Conservation (phyloP, 176 grass and related monocot species). For the Thinopyrum elongatum region DNA sequence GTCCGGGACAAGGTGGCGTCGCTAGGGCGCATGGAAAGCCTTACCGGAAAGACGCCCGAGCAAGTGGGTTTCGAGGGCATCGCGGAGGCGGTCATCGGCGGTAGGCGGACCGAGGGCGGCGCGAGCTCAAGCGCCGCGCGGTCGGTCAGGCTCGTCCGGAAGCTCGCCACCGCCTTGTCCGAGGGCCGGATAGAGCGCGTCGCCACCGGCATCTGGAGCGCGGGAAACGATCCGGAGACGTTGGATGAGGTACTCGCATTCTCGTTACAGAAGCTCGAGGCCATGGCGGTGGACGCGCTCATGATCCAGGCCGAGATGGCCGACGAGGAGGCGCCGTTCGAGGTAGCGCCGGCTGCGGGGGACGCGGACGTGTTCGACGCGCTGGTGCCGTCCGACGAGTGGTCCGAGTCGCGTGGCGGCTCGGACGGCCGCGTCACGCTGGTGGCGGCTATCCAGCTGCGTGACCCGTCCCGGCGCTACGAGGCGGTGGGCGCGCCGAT, state of each 20-base stretch:
- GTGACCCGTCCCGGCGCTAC: conserved; percentile 64
- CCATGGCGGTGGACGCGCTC: conserved; percentile 81
- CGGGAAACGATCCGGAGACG: conserved; percentile 48
- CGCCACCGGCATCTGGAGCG: conserved; percentile 68
- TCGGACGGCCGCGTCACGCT: conserved; percentile 43
- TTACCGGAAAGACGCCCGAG: conserved; percentile 69
- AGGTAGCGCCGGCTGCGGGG: conserved; percentile 29
- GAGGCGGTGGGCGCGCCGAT: conserved; percentile 89
- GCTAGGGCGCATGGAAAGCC: conserved; percentile 59
- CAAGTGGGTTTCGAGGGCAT: conserved; percentile 89
- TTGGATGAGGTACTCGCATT: conserved; percentile 76
- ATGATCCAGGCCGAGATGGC: conserved; percentile 64
- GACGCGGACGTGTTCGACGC: conserved; percentile 48
- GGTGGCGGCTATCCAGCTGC: conserved; percentile 60
- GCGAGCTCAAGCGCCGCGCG: conserved; percentile 59
- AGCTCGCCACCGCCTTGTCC: conserved; percentile 45
- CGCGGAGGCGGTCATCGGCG: conserved; percentile 72
- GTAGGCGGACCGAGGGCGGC: conserved; percentile 62
- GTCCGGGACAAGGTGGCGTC: conserved; percentile 49
- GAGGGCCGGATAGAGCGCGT: conserved; percentile 73
- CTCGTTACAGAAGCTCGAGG: conserved; percentile 85
- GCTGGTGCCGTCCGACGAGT: conserved; percentile 48
- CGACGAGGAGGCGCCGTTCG: conserved; percentile 76
- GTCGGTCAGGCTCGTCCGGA: conserved; percentile 58
- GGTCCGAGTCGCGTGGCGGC: conserved; percentile 3